Conservation (phyloP, 148 eudicot species). For the Rhododendron ovatum region DNA sequence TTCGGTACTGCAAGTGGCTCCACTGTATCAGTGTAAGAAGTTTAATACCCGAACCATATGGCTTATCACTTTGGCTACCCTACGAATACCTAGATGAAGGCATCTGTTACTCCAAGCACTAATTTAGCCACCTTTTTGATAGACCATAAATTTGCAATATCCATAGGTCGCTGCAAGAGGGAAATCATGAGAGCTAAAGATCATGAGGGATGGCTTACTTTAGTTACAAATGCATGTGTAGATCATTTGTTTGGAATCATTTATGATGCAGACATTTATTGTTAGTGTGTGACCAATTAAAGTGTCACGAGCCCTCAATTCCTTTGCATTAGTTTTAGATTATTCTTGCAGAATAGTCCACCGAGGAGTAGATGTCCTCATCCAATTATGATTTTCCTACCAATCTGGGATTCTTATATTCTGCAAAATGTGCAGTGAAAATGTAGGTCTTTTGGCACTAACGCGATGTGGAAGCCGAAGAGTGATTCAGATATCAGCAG, state of each 20-base stretch:
- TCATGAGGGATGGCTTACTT: background rate
- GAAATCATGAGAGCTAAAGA: background rate
- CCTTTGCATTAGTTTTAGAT: background rate
- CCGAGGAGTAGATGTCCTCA: background rate
- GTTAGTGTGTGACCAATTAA: background rate
- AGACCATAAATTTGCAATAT: background rate
- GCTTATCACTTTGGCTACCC: background rate
- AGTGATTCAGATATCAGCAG: constrained; percentile 71
- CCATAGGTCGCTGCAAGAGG: background rate
- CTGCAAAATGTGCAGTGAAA: constrained; percentile 46
- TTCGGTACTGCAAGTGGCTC: constrained; percentile 72
- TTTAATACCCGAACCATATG: background rate
- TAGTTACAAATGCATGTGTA: background rate
- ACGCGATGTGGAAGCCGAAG: constrained; percentile 84
- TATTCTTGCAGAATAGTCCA: background rate
- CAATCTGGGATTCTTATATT: background rate
- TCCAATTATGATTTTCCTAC: background rate
- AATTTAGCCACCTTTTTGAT: background rate
- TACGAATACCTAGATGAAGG: background rate
- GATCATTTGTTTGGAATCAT: background rate
- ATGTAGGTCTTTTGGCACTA: constrained; percentile 75
- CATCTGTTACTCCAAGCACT: background rate
- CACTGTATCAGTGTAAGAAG: constrained; percentile 77
- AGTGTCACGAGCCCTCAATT: background rate
- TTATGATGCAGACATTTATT: background rate